phyloP scores from a whole-genome alignment of 1,284 basidiomycete species.

The Coniophora puteana region DNA sequence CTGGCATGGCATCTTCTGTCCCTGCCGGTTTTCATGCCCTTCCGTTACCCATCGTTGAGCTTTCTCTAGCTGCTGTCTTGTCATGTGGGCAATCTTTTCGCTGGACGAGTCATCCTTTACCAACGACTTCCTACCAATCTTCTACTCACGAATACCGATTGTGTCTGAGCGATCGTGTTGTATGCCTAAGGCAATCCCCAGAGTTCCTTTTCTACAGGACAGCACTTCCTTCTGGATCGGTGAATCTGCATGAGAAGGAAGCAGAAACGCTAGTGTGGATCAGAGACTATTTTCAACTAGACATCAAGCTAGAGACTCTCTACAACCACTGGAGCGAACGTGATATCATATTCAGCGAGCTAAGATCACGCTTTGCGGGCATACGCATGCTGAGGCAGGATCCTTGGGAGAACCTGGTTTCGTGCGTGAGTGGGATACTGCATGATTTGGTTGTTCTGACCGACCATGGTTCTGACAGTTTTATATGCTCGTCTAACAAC shows the following conservation, averaged over 20 bases:
- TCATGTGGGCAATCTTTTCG: constrained; percentile 82
- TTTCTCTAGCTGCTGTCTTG: constrained; percentile 69
- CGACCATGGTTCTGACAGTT: constrained; percentile 45
- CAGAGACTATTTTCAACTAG: constrained; percentile 87
- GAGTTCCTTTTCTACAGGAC: constrained; percentile 71
- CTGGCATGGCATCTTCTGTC: constrained; percentile 4
- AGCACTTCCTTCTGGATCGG: no score
- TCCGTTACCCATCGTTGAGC: constrained; percentile 57
- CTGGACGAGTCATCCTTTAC: constrained; percentile 56
- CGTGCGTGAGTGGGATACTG: constrained; percentile 52
- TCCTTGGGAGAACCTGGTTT: constrained; percentile 92
- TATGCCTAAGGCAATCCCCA: constrained; percentile 75
- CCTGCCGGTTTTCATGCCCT: constrained; percentile 52
- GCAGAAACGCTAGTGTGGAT: constrained; percentile 76
- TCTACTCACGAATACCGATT: constrained; percentile 63
- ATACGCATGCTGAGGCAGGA: constrained; percentile 86
- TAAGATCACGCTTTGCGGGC: constrained; percentile 61
- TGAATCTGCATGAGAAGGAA: constrained; percentile 53
- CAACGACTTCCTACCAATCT: constrained; percentile 13
- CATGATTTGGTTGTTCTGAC: constrained; percentile 8
- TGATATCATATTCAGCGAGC: constrained; percentile 74
- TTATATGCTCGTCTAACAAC: constrained; percentile 98
- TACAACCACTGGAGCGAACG: constrained; percentile 76
- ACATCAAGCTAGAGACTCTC: constrained; percentile 69
- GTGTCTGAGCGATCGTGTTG: constrained; percentile 74